These are phyloP conservation scores for Haberlea rhodopensis DNA, from an alignment of 257 asterid genomes.

Conservation along the genomic window DNA sequence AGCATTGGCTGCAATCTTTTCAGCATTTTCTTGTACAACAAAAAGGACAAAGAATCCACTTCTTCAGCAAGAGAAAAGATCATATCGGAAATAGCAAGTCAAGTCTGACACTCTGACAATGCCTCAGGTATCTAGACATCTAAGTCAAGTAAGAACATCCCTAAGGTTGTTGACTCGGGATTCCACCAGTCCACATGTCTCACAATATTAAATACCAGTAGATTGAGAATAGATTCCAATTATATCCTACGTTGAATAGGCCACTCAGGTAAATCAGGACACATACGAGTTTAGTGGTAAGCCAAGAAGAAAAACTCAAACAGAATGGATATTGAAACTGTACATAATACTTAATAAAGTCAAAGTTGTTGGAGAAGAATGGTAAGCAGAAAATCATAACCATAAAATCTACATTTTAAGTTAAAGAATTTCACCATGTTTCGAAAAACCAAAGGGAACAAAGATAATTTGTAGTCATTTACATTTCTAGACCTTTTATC, in stretches of 20 bases:
- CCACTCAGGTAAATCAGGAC: background rate
- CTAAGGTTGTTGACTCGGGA: no score
- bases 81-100: no score
- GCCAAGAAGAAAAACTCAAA: background rate
- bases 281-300: background rate
- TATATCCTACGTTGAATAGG: slow-evolving; percentile 7
- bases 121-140: no score
- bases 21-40: slow-evolving; percentile 38
- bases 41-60: slow-evolving; percentile 5
- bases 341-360: background rate
- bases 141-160: no score
- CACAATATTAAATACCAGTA: background rate
- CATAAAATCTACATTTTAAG: no score
- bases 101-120: no score
- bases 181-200: slow-evolving; percentile 16
- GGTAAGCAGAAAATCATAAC: no score
- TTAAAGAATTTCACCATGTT: no score
- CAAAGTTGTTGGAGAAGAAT: background rate
- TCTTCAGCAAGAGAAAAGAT: no score
- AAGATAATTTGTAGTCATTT: no score
- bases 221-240: slow-evolving; percentile 5
- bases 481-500: no score
- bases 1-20: slow-evolving; percentile 28
- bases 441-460: no score
- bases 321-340: background rate